Conservation (phyloP, 1,284 basidiomycete genomes). For the Rhodotorula sp. region DNA sequence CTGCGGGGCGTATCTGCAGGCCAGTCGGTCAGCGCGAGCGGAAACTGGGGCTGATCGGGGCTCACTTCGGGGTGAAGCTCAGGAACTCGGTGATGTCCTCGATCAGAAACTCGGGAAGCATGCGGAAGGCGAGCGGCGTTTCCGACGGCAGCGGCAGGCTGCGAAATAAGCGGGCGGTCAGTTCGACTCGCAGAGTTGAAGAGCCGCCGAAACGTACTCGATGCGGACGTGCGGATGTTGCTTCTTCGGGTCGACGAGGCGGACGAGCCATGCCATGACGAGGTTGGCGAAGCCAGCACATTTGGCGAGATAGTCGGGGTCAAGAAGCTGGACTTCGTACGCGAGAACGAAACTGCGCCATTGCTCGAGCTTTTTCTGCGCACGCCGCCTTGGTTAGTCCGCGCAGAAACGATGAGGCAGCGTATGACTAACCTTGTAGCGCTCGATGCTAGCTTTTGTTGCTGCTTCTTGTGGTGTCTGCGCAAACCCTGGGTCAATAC, state of each 20-base stretch:
- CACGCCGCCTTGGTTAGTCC: not conserved
- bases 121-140: constrained; percentile 78
- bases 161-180: not conserved
- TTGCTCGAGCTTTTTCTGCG: constrained; percentile 63
- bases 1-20: constrained; percentile 66
- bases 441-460: constrained; percentile 44
- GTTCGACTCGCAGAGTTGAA: not conserved
- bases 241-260: constrained; percentile 81
- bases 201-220: constrained; percentile 57
- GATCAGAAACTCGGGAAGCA: constrained; percentile 89
- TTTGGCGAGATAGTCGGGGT: constrained; percentile 77
- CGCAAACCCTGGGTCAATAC: not conserved
- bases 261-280: constrained; percentile 90
- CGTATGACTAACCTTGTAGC: constrained; percentile 33
- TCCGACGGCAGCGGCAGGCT: constrained; percentile 83
- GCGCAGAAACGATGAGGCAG: not conserved
- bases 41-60: not conserved
- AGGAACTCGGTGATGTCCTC: constrained; percentile 93
- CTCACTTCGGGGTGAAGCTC: constrained; percentile 76
- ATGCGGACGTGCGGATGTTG: constrained; percentile 69
- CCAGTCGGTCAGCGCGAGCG: not conserved
- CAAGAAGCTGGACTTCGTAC: constrained; percentile 79
- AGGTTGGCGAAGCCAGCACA: constrained; percentile 83
- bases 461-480: constrained; percentile 57
- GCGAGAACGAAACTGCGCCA: constrained; percentile 70